Evolutionary conservation across 192 early-diverging fungal genomes (phyloP).

Genomic region (Backusella australiensis): DNA sequence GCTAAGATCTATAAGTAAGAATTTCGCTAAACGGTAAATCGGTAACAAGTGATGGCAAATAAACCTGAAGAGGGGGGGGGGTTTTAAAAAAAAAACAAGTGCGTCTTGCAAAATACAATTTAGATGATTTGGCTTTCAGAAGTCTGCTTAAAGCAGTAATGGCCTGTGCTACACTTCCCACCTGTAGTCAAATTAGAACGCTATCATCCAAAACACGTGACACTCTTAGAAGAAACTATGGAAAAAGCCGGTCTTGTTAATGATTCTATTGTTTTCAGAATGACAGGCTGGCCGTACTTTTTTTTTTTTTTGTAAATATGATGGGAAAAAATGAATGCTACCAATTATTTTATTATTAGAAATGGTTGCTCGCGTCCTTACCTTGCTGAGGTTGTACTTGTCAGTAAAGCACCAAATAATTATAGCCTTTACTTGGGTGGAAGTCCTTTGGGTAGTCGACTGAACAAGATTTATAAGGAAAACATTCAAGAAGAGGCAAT

Average conservation of each 20-base stretch:
- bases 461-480: slow-evolving; percentile 91
- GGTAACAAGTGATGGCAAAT: slow-evolving; percentile 79
- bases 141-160: slow-evolving; percentile 82
- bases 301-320: too few relatives aligned
- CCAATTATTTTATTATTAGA: not conserved
- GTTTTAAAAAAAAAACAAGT: slow-evolving; percentile 49
- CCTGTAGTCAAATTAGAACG: slow-evolving; percentile 95
- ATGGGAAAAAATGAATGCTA: too few relatives aligned
- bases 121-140: slow-evolving; percentile 79
- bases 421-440: slow-evolving; percentile 96
- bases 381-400: slow-evolving; percentile 89
- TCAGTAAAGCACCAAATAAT: slow-evolving; percentile 89
- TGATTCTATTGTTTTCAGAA: slow-evolving; percentile 88
- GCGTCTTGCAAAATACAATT: slow-evolving; percentile 68
- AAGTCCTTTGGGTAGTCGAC: slow-evolving; percentile 72
- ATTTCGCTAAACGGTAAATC: slow-evolving; percentile 88
- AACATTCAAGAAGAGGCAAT: slow-evolving; percentile 58
- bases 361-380: slow-evolving; percentile 96
- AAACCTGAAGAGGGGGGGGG: slow-evolving; percentile 58
- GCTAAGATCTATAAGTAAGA: slow-evolving; percentile 68
- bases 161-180: slow-evolving; percentile 91
- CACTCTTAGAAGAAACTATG: slow-evolving; percentile 71
- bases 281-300: slow-evolving; percentile 86
- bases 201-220: slow-evolving; percentile 80
- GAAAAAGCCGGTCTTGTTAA: slow-evolving; percentile 75